phyloP scores from a whole-genome alignment of 2,329 filamentous ascomycete genomes.

The Scytalidium lignicola region DNA sequence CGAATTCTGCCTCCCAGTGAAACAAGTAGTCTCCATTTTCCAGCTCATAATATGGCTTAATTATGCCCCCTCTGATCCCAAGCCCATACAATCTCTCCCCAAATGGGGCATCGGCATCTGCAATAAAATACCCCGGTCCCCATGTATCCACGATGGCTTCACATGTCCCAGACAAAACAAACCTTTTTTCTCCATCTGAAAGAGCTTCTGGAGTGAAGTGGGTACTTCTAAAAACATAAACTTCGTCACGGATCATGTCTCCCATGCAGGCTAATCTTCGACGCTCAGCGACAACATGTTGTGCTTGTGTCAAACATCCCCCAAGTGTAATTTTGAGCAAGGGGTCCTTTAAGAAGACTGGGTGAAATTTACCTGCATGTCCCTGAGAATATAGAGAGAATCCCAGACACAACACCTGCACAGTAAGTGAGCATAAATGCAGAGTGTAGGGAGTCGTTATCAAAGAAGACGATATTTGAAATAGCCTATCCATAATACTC shows the following conservation, averaged over 20 bases:
- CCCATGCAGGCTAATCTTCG: conserved; percentile 10
- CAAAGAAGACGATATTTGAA: too few relatives aligned
- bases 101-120: neutral
- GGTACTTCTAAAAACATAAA: conserved; percentile 5
- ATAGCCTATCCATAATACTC: too few relatives aligned
- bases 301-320: neutral
- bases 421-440: conserved; percentile 3
- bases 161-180: conserved; percentile 7
- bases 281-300: neutral
- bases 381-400: conserved; percentile 10
- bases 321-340: conserved; percentile 1
- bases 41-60: too few relatives aligned
- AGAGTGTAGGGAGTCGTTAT: too few relatives aligned
- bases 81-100: too few relatives aligned
- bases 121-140: conserved; percentile 12
- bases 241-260: conserved; percentile 7
- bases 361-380: conserved; percentile 8
- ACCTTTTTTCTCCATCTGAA: neutral
- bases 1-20: too few relatives aligned
- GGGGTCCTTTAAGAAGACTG: conserved; percentile 10
- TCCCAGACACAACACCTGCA: conserved; percentile 9
- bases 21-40: too few relatives aligned
- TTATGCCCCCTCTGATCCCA: too few relatives aligned
- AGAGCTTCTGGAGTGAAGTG: too few relatives aligned
- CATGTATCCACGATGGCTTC: conserved; percentile 16